A percentile compares a stretch with the other conserved stretches of the same genome.
Conservation (phyloP, 2,329 filamentous ascomycete species). For the Colletotrichum sojae region DNA sequence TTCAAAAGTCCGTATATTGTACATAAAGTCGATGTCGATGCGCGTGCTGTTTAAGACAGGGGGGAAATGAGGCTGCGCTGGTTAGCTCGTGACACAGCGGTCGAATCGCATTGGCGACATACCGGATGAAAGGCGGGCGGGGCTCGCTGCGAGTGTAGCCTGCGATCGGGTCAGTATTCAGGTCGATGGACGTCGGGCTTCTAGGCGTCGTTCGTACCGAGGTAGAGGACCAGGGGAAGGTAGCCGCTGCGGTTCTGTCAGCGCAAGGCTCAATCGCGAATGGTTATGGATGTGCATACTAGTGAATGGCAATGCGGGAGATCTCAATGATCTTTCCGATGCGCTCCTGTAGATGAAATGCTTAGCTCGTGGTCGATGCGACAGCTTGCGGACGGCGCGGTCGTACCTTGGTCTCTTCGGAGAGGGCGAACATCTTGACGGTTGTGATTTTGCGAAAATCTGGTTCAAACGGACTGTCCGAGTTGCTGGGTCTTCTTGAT, state of each 20-base stretch:
- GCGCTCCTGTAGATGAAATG: slow-evolving; percentile 79
- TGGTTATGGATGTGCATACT: slow-evolving; percentile 70
- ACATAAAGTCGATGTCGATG: slow-evolving; percentile 35
- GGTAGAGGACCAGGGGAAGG: slow-evolving; percentile 95
- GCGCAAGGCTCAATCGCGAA: slow-evolving; percentile 37
- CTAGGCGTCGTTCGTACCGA: slow-evolving; percentile 72
- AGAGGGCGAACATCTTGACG: slow-evolving; percentile 76
- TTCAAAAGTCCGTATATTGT: slow-evolving; percentile 34
- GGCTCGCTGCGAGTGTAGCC: slow-evolving; percentile 96
- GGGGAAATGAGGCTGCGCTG: slow-evolving; percentile 71
- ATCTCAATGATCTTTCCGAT: slow-evolving; percentile 97
- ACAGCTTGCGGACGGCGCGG: slow-evolving; percentile 36
- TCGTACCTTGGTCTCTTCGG: slow-evolving; percentile 95
- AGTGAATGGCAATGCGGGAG: slow-evolving; percentile 94
- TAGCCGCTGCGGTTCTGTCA: slow-evolving; percentile 80
- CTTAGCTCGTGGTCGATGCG: slow-evolving; percentile 26
- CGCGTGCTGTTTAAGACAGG: slow-evolving; percentile 64
- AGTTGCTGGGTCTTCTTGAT: slow-evolving; percentile 3
- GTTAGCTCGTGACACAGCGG: slow-evolving; percentile 43
- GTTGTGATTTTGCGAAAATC: not conserved
- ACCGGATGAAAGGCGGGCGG: slow-evolving; percentile 79
- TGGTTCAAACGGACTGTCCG: not conserved
- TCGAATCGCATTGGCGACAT: slow-evolving; percentile 44
- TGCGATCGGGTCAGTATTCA: slow-evolving; percentile 55
- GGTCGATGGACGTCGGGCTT: not conserved